Conservation (phyloP, 2,329 filamentous ascomycete genomes). For the Pezicula neosporulosa region DNA sequence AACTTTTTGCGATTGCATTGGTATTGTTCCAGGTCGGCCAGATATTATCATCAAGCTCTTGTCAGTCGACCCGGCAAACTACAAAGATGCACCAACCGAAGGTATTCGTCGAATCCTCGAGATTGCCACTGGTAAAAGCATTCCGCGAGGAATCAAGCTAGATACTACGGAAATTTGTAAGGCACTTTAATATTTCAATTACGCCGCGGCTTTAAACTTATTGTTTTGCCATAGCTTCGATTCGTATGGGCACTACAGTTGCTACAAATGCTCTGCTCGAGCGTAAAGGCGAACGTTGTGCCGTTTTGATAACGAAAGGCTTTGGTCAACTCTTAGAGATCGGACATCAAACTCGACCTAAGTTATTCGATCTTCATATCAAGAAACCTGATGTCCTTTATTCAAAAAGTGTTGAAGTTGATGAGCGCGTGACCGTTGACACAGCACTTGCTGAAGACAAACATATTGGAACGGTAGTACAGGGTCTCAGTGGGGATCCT, state of each 20-base stretch:
- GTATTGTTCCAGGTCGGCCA: slow-evolving; percentile 64
- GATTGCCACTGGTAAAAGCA: slow-evolving; percentile 71
- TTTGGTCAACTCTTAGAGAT: slow-evolving; percentile 87
- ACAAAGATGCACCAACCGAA: slow-evolving; percentile 85
- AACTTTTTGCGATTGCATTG: slow-evolving; percentile 90
- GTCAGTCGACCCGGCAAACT: slow-evolving; percentile 87
- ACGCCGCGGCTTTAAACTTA: too few species aligned
- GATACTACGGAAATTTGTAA: slow-evolving; percentile 71
- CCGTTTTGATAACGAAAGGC: slow-evolving; percentile 80
- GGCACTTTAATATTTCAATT: too few species aligned
- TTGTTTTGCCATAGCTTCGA: slow-evolving; percentile 54
- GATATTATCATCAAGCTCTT: slow-evolving; percentile 85
- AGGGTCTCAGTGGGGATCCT: slow-evolving; percentile 28
- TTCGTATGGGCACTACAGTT: slow-evolving; percentile 94
- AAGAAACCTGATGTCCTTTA: slow-evolving; percentile 85
- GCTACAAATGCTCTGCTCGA: slow-evolving; percentile 90
- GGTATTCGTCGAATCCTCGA: slow-evolving; percentile 85
- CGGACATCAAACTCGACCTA: slow-evolving; percentile 84
- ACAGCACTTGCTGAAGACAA: slow-evolving; percentile 79
- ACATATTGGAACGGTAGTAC: slow-evolving; percentile 49
- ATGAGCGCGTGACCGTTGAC: slow-evolving; percentile 86
- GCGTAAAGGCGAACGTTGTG: slow-evolving; percentile 84
- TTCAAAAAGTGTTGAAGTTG: slow-evolving; percentile 77
- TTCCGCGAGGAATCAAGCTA: slow-evolving; percentile 69
- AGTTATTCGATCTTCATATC: slow-evolving; percentile 89